These are phyloP conservation scores for Byssoonygena ceratinophila DNA, from an alignment of 2,329 filamentous ascomycete species.

Conservation along the genomic window DNA sequence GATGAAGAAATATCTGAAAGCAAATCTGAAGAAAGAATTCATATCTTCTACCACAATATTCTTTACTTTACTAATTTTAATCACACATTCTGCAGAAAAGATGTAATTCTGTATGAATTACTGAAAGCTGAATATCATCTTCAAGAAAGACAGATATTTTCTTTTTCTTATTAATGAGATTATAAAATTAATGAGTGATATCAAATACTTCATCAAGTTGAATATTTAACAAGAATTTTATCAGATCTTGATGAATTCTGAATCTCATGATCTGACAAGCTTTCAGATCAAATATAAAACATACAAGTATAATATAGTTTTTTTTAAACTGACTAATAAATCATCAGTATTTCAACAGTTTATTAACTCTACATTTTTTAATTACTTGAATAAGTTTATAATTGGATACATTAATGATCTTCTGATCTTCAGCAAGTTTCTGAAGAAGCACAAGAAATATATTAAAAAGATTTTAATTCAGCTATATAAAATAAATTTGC, in stretches of 20 bases:
- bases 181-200: background rate
- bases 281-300: background rate
- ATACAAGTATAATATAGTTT: background rate
- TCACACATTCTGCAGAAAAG: background rate
- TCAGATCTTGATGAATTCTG: background rate
- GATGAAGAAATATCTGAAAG: background rate
- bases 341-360: background rate
- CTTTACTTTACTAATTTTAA: background rate
- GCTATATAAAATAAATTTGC: background rate
- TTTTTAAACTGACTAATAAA: background rate
- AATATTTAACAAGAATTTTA: background rate
- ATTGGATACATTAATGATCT: background rate
- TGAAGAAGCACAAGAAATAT: background rate
- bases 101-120: background rate
- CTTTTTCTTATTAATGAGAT: background rate
- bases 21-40: background rate
- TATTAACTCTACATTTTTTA: conserved; percentile 1
- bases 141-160: background rate
- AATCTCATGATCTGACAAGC: background rate
- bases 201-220: background rate
- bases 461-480: background rate
- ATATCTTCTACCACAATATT: background rate
- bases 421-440: background rate
- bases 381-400: conserved; percentile 2
- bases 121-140: background rate